Evolutionary conservation across 805 yeast genomes (phyloP), one percentile per base, ranked within the genome.

Genomic region (Yamadazyma olivae): DNA sequence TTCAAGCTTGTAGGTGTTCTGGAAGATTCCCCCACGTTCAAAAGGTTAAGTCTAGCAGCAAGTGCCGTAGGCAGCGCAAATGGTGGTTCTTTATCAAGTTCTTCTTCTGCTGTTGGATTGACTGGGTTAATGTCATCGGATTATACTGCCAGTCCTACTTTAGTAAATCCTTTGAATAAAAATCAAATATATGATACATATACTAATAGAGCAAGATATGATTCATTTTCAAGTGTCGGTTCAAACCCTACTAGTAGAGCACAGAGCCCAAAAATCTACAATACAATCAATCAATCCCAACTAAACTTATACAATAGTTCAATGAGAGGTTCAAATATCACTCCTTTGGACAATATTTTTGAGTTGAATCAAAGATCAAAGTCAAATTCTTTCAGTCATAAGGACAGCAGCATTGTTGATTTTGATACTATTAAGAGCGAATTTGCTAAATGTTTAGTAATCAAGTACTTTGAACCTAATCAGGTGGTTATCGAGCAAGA

Each of bases 1-100:
- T 81, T 88, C 51, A 70, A 70, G 34, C 61, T 77, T 21, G 61
- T 88, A 22, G 96, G 96, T 0, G 69, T 88, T 8, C 53, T 54
- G 14, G 67, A 61, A 29, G 72, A 32, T 15, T 36, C 45, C 8
- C 31, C 35, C 4, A 10, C 34, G 4, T 33, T 44, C 17, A 32
- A 27, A 17, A 33, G 26, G 9, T 22, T 33, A 4, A 31, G 24
- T 5, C 9, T 7, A 13, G 2, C 70, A 19, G 13, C 38, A 7
- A 26, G 27, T 60, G 60, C 39, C 65, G 1, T 54, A 54, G 6
- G 45, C 49, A 35, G 43, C 13, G 21, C 38, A 4, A 30, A 28
- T 14, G 41, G 35, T 13, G 42, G 32, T 6, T 52, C 62, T 3
- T 52, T 67, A 1, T 43, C 55, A 5, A 48, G 43, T 21, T 33